Percentiles rank a stretch among this genome's conserved stretches.
Conservation (phyloP, 148 eudicot species). For the Nepenthes mirabilis region DNA sequence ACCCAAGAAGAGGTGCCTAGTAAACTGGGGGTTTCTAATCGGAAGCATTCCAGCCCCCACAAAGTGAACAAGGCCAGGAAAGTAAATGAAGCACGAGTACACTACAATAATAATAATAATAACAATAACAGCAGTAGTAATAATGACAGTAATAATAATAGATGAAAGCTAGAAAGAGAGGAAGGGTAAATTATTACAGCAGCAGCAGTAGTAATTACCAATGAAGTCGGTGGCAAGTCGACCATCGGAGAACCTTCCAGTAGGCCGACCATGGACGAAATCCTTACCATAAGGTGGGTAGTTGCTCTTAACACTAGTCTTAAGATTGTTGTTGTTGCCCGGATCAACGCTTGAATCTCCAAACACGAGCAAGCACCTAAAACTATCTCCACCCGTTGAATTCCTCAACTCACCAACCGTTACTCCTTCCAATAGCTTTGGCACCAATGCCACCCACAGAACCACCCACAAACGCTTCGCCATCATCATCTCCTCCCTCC, state of each 20-base stretch:
- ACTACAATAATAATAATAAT: no score
- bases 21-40: no score
- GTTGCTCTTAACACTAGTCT: constrained; percentile 6
- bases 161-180: no score
- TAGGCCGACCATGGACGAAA: constrained; percentile 1
- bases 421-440: not conserved
- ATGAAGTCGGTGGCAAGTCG: constrained; percentile 6
- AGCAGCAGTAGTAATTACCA: not conserved
- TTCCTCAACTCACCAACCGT: not conserved
- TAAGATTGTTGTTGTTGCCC: constrained; percentile 9
- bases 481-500: not conserved
- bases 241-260: constrained; percentile 9
- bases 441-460: constrained; percentile 1
- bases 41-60: no score
- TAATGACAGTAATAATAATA: no score
- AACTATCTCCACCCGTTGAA: not conserved
- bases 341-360: constrained; percentile 12
- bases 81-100: no score
- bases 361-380: constrained; percentile 5
- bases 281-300: constrained; percentile 11
- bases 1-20: no score
- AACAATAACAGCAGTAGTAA: no score
- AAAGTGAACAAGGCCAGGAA: no score
- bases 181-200: no score
- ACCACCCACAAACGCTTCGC: not conserved